A percentile compares a stretch with the other conserved stretches of the same genome.
Evolutionary conservation across 805 yeast species (phyloP).

Genomic region (Dipodascus geniculatus): DNA sequence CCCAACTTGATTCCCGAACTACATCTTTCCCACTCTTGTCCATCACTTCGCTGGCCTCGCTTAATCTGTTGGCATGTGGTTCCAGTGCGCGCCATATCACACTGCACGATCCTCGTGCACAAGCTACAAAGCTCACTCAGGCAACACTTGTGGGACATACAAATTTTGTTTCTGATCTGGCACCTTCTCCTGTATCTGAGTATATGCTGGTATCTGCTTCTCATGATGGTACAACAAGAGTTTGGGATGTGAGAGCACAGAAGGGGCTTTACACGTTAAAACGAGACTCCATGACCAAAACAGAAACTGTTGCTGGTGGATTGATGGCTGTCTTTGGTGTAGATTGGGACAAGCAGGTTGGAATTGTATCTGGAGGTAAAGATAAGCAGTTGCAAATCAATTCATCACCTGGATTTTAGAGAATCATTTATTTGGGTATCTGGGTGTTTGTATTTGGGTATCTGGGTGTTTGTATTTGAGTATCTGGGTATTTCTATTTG

Average conservation of each 20-base stretch:
- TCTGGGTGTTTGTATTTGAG: no score
- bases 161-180: conserved; percentile 75
- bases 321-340: conserved; percentile 71
- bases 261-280: conserved; percentile 71
- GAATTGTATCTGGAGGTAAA: conserved; percentile 87
- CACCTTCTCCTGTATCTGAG: conserved; percentile 63
- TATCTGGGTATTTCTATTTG: no score
- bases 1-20: conserved; percentile 76
- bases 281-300: conserved; percentile 36
- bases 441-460: no score
- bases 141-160: conserved; percentile 78
- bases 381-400: conserved; percentile 89
- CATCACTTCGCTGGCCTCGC: conserved; percentile 49
- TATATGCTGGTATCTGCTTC: conserved; percentile 82
- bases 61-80: conserved; percentile 72
- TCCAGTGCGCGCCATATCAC: conserved; percentile 96
- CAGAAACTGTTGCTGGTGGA: conserved; percentile 19
- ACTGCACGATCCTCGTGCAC: conserved; percentile 79
- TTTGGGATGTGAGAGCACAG: conserved; percentile 91
- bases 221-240: conserved; percentile 91
- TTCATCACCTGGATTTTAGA: conserved; percentile 22
- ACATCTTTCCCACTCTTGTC: conserved; percentile 81
- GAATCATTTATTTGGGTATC: neutral
- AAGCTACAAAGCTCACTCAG: conserved; percentile 43
- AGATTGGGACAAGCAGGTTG: conserved; percentile 68